phyloP scores from a whole-genome alignment of 176 grass and related monocot species.

The Phoenix roebelenii region DNA sequence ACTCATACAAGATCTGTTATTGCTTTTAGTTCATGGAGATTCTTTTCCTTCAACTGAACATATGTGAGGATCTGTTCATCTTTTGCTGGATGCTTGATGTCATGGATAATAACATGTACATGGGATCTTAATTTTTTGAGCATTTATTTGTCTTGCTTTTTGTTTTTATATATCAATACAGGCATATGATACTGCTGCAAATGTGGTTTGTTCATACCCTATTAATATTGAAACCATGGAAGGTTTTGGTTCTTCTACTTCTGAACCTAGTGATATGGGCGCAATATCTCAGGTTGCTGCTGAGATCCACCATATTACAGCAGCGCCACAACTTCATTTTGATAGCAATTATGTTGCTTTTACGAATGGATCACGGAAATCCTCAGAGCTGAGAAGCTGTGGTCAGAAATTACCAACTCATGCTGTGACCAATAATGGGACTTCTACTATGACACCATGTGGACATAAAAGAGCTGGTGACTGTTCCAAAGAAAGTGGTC shows the following conservation, averaged over 20 bases:
- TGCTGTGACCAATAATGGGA: slow-evolving; percentile 2
- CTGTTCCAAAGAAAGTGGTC: no score
- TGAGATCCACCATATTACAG: slow-evolving; percentile 24
- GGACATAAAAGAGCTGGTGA: slow-evolving; percentile 14
- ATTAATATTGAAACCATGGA: slow-evolving; percentile 34
- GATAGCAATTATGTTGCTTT: slow-evolving; percentile 20
- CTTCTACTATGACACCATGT: neutral
- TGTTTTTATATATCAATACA: slow-evolving; percentile 28
- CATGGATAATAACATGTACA: no score
- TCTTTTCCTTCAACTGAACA: no score
- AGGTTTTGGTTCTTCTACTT: slow-evolving; percentile 24
- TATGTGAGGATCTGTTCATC: no score
- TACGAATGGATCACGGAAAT: slow-evolving; percentile 19
- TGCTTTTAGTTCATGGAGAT: no score
- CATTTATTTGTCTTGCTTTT: neutral
- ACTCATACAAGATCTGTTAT: no score
- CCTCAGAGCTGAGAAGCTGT: neutral
- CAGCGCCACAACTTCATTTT: slow-evolving; percentile 18
- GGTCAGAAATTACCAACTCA: slow-evolving; percentile 1
- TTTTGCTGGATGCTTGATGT: no score
- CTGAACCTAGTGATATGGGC: slow-evolving; percentile 19
- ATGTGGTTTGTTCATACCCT: slow-evolving; percentile 21
- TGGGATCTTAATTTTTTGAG: no score
- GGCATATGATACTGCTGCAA: slow-evolving; percentile 23
- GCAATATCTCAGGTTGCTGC: slow-evolving; percentile 13